Conservation (phyloP, 1,284 basidiomycete species). For the Malassezia restricta region DNA sequence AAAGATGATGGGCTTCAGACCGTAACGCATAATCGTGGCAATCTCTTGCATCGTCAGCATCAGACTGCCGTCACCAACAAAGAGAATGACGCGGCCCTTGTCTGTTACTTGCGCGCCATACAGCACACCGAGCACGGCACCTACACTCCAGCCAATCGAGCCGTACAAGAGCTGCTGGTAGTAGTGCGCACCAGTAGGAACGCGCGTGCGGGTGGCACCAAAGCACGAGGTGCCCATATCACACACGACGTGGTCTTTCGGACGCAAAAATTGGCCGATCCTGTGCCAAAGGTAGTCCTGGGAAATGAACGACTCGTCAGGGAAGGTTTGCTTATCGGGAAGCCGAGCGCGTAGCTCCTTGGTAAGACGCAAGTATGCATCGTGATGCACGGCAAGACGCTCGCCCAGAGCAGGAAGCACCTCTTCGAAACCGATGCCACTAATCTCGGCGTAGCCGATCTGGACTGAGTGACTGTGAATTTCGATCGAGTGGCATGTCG, state of each 20-base stretch:
- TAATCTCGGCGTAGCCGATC: conserved; percentile 48
- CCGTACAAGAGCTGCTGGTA: conserved; percentile 60
- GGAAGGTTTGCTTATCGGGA: background rate
- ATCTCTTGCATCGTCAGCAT: conserved; percentile 53
- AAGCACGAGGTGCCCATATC: conserved; percentile 33
- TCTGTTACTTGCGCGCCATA: conserved; percentile 56
- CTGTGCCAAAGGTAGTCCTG: conserved; percentile 64
- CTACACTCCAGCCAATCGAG: conserved; percentile 74
- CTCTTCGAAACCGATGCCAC: conserved; percentile 44
- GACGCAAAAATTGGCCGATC: conserved; percentile 63
- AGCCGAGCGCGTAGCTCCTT: conserved; percentile 6
- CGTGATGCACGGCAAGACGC: conserved; percentile 10
- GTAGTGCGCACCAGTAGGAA: conserved; percentile 31
- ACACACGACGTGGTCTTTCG: conserved; percentile 39
- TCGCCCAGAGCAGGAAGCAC: conserved; percentile 29
- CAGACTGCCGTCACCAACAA: conserved; percentile 58
- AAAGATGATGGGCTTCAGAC: conserved; percentile 65
- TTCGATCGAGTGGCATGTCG: conserved; percentile 50
- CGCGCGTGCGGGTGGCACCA: conserved; percentile 16
- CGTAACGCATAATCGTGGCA: conserved; percentile 61
- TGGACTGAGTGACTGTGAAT: conserved; percentile 47
- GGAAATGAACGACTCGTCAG: conserved; percentile 18
- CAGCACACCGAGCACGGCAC: conserved; percentile 55
- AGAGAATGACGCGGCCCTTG: conserved; percentile 59
- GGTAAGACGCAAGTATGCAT: conserved; percentile 13